Conservation (phyloP, 352 stramenopile genomes). For the Albugo candida region DNA sequence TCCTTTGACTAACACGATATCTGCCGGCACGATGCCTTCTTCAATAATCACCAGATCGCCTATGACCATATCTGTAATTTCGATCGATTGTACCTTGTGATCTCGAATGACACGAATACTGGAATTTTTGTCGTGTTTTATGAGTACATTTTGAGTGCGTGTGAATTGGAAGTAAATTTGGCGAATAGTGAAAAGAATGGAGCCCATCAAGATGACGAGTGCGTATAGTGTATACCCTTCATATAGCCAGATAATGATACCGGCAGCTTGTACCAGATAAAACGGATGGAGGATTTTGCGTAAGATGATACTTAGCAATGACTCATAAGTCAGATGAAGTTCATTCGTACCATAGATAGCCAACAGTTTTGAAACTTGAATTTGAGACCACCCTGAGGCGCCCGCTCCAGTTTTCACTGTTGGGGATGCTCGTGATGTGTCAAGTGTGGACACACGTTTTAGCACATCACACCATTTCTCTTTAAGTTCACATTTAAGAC, state of each 20-base stretch:
- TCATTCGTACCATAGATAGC: constrained; percentile 35
- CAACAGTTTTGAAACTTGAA: constrained; percentile 15
- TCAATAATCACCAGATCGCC: constrained; percentile 51
- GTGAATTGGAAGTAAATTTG: constrained; percentile 42
- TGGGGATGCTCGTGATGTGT: too few species aligned
- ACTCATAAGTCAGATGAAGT: constrained; percentile 25
- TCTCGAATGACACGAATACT: constrained; percentile 43
- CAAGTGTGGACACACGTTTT: constrained; percentile 11
- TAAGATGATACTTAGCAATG: constrained; percentile 26
- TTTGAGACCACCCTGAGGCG: too few species aligned
- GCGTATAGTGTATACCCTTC: constrained; percentile 51
- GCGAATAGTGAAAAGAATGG: constrained; percentile 43
- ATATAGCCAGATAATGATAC: constrained; percentile 42
- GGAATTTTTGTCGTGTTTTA: constrained; percentile 27
- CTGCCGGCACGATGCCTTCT: constrained; percentile 34
- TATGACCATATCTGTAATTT: constrained; percentile 27
- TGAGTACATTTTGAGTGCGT: constrained; percentile 32
- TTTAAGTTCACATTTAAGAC: constrained; percentile 31
- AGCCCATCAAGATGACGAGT: constrained; percentile 36
- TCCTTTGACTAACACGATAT: constrained; percentile 37
- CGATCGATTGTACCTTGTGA: constrained; percentile 18
- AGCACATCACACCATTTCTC: constrained; percentile 19
- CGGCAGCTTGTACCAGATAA: constrained; percentile 59
- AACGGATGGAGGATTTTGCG: constrained; percentile 59
- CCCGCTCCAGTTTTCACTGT: too few species aligned